These are phyloP conservation scores for Corchorus olitorius DNA, from an alignment of 345 rosid genomes.

Conservation along the genomic window DNA sequence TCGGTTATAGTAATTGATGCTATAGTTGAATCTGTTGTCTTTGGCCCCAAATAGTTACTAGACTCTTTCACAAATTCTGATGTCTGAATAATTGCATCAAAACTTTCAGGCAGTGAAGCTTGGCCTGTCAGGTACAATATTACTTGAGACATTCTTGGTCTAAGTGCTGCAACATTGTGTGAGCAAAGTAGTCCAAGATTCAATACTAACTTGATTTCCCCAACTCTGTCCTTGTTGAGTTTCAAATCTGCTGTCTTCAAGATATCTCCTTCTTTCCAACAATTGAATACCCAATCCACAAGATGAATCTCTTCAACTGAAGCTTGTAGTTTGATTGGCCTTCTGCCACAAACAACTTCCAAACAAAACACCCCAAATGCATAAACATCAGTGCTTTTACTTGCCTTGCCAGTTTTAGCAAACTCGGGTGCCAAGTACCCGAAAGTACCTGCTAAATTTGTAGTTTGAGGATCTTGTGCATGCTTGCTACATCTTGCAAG, in stretches of 20 bases:
- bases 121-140: not conserved
- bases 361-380: slow-evolving; percentile 62
- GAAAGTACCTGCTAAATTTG: slow-evolving; percentile 60
- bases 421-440: slow-evolving; percentile 78
- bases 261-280: slow-evolving; percentile 30
- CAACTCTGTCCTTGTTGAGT: slow-evolving; percentile 27
- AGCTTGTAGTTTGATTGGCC: slow-evolving; percentile 43
- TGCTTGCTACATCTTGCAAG: slow-evolving; percentile 70
- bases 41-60: not conserved
- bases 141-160: slow-evolving; percentile 1
- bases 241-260: slow-evolving; percentile 53
- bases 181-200: slow-evolving; percentile 59
- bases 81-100: not conserved
- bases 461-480: slow-evolving; percentile 38
- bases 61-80: not conserved
- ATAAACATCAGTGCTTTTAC: slow-evolving; percentile 62
- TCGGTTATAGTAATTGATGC: not conserved
- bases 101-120: not conserved
- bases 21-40: not conserved
- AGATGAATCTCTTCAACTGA: slow-evolving; percentile 27
- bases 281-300: slow-evolving; percentile 43
- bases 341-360: slow-evolving; percentile 59
- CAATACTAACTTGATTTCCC: slow-evolving; percentile 54
- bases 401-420: slow-evolving; percentile 61
- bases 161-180: slow-evolving; percentile 29